Base-by-base conservation (phyloP, 768 basidiomycete genomes). In the Rubroboletus pulcherrimus region DNA sequence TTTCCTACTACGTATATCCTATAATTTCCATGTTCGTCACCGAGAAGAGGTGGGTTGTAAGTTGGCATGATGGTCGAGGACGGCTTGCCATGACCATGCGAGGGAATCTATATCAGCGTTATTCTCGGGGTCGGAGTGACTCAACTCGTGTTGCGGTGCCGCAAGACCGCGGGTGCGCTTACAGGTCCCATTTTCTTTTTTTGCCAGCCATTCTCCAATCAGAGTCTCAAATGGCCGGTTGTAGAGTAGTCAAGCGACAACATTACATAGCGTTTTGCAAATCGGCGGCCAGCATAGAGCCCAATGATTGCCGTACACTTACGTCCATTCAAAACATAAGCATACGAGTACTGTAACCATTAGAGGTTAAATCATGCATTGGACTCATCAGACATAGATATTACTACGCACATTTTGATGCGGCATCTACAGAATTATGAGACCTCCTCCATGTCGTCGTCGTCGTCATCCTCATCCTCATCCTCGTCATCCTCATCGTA, bases 381-480 rank as follows among this genome's bases (percentile, higher is more conserved):
- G 29, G 11, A 46, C n/a, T n/a, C 38, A 43, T 21, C 19, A 40
- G 12, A 42, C 7, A 34, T 41, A 24, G 24, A 37, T 30, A 30
- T 30, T 30, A 19, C 38, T 35, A 37, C 21, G 34, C 31, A 49
- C 31, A 47, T 34, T 21, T 14, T 24, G 33, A 38, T 34, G 38
- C 31, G 24, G 2, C 40, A 39, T 30, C 21, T 40, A 34, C n/a
- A 2, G 48, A 19, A 5, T 73, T 63, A 85, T 61, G 84, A 84
- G 21, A 87, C 78, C 62, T 88, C 85, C 66, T 89, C 87, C 86
- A 89, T 89, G n/a, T n/a, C n/a, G n/a, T n/a, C n/a, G 52, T 81
- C 81, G 3, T 82, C 81, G 19, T 81, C 79, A 1, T 81, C 79
- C 15, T 84, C 82, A 21, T 85, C 83, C 0, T 83, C 82, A 0